Evolutionary conservation across 129 eudicot genomes (phyloP).

Genomic region (Mikania micrantha): DNA sequence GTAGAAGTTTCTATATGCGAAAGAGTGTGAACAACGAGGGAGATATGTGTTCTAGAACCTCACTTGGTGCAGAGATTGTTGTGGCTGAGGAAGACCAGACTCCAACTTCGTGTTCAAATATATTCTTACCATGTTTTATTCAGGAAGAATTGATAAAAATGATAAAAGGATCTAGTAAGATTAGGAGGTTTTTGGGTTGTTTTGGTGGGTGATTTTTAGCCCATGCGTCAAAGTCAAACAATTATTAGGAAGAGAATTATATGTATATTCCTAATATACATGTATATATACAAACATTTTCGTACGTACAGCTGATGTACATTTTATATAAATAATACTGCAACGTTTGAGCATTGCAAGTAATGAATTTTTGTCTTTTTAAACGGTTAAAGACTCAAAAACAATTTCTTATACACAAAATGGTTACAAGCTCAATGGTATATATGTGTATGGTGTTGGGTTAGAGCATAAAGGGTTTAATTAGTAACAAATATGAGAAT

Average conservation of each 20-base stretch:
- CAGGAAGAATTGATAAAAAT: slow-evolving; percentile 27
- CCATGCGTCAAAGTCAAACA: not conserved
- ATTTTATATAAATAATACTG: not conserved
- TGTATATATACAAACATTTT: not conserved
- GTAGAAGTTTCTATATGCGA: slow-evolving; percentile 81
- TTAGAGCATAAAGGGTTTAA: too few species aligned
- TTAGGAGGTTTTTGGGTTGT: slow-evolving; percentile 65
- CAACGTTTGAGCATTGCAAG: too few species aligned
- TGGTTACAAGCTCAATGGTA: too few species aligned
- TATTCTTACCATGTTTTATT: slow-evolving; percentile 22
- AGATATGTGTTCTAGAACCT: not conserved
- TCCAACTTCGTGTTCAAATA: slow-evolving; percentile 3
- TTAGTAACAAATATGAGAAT: too few species aligned
- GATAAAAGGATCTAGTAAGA: slow-evolving; percentile 30
- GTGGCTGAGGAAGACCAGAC: not conserved
- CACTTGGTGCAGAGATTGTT: slow-evolving; percentile 11
- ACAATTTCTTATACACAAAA: too few species aligned
- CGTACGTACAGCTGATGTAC: not conserved
- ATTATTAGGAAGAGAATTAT: not conserved
- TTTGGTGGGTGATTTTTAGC: slow-evolving; percentile 18
- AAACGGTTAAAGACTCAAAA: too few species aligned
- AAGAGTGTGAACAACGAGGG: slow-evolving; percentile 19
- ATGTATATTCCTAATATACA: not conserved
- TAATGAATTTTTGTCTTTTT: too few species aligned
- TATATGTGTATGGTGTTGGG: too few species aligned